Evolutionary conservation across 345 rosid genomes (phyloP).

Genomic region (Rhodomyrtus tomentosa): DNA sequence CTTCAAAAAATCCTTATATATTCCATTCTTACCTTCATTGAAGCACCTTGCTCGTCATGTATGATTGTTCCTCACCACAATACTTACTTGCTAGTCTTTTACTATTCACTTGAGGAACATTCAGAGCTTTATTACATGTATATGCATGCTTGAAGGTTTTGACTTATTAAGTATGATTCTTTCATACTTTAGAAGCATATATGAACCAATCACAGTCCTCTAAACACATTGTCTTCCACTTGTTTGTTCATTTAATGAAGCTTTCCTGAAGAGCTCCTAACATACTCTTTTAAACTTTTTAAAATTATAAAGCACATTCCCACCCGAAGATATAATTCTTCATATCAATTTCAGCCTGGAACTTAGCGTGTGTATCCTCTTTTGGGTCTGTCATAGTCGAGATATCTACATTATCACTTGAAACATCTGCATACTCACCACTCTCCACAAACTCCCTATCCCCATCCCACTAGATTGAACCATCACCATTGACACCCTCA

Average conservation of each 20-base stretch:
- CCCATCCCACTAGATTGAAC: background rate
- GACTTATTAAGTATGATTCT: background rate
- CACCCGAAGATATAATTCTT: background rate
- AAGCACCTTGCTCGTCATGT: background rate
- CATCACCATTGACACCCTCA: background rate
- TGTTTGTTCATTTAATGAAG: background rate
- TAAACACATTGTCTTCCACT: background rate
- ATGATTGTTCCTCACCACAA: background rate
- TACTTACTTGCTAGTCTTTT: background rate
- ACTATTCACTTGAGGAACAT: background rate
- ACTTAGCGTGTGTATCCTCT: background rate
- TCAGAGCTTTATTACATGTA: background rate
- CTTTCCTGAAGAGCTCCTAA: background rate
- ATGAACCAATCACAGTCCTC: background rate
- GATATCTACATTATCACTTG: background rate
- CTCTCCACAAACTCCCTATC: background rate
- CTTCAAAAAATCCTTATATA: background rate
- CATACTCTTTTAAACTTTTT: background rate
- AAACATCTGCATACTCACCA: background rate
- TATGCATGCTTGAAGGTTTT: background rate
- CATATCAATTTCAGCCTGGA: background rate
- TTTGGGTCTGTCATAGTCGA: background rate
- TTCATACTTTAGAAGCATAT: background rate
- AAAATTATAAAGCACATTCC: background rate
- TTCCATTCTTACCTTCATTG: background rate